Evolutionary conservation across 2,329 filamentous ascomycete genomes (phyloP).

Genomic region (Colletotrichum noveboracense): DNA sequence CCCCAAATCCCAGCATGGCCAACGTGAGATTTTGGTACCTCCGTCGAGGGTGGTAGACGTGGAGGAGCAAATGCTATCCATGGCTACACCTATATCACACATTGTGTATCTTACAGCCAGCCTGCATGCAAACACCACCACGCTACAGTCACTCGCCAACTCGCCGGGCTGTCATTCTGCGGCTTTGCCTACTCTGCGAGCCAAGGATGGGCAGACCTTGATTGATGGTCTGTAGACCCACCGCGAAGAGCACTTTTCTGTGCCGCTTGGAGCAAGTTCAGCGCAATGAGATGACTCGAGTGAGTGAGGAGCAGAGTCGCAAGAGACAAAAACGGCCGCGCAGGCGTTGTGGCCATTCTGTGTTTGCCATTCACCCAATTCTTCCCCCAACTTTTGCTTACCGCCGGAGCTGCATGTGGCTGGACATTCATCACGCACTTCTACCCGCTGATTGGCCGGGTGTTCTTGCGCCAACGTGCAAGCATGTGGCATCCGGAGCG

Average conservation of each 20-base stretch:
- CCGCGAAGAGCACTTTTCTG: not conserved
- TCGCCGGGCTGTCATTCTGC: not conserved
- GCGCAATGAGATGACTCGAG: not conserved
- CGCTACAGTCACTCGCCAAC: not conserved
- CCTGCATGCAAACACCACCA: not conserved
- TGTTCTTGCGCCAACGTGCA: conserved; percentile 28
- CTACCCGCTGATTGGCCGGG: conserved; percentile 42
- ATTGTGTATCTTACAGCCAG: not conserved
- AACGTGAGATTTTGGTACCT: conserved; percentile 21
- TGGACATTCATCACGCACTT: conserved; percentile 42
- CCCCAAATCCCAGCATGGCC: not conserved
- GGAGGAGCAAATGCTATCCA: not conserved
- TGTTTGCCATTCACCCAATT: not conserved
- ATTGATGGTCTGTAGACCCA: not conserved
- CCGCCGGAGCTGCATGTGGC: conserved; percentile 50
- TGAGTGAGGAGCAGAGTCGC: not conserved
- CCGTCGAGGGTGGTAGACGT: not conserved
- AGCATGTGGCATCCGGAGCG: conserved; percentile 20
- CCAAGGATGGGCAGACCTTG: not conserved
- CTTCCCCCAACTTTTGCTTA: conserved; percentile 33
- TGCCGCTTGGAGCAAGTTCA: not conserved
- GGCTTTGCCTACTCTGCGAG: not conserved
- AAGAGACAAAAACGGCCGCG: not conserved
- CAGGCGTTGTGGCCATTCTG: conserved; percentile 16
- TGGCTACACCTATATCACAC: not conserved